A percentile compares a stretch with the other conserved stretches of the same genome.
These are phyloP conservation scores for Gossypium davidsonii DNA, from an alignment of 441 rosid genomes.

Conservation along the genomic window DNA sequence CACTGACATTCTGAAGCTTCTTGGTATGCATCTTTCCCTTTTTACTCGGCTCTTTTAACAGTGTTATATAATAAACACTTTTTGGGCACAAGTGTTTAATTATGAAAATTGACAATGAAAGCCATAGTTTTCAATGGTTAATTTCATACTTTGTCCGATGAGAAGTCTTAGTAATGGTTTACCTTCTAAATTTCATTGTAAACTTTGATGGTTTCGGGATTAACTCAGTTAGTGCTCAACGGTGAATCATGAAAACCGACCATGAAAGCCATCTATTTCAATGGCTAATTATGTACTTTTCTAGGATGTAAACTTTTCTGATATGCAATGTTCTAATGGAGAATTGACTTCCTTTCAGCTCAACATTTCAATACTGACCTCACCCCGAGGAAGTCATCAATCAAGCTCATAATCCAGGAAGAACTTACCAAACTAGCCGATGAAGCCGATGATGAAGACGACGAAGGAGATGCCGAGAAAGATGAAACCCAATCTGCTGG, in stretches of 20 bases:
- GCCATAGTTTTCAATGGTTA: neutral
- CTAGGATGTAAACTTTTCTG: neutral
- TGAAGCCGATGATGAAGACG: conserved; percentile 67
- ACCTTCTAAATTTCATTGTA: neutral
- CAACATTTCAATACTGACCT: conserved; percentile 42
- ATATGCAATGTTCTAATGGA: neutral
- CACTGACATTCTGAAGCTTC: conserved; percentile 77
- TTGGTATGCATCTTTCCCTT: conserved; percentile 50
- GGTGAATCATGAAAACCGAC: neutral
- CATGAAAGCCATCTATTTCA: neutral
- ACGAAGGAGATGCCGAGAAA: conserved; percentile 52
- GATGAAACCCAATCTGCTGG: conserved; percentile 36
- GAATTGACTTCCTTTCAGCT: conserved; percentile 36
- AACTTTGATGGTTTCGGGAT: neutral
- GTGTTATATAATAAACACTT: neutral
- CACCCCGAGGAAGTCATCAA: conserved; percentile 52
- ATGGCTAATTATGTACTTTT: neutral
- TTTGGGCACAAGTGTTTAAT: neutral
- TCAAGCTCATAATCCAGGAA: conserved; percentile 78
- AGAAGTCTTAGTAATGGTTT: neutral
- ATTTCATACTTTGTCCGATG: neutral
- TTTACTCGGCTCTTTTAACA: neutral
- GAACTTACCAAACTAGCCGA: conserved; percentile 90
- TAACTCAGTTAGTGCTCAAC: neutral
- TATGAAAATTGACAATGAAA: neutral